These are phyloP conservation scores for Cardamine chenopodiifolia DNA, from an alignment of 345 rosid genomes.

Conservation along the genomic window DNA sequence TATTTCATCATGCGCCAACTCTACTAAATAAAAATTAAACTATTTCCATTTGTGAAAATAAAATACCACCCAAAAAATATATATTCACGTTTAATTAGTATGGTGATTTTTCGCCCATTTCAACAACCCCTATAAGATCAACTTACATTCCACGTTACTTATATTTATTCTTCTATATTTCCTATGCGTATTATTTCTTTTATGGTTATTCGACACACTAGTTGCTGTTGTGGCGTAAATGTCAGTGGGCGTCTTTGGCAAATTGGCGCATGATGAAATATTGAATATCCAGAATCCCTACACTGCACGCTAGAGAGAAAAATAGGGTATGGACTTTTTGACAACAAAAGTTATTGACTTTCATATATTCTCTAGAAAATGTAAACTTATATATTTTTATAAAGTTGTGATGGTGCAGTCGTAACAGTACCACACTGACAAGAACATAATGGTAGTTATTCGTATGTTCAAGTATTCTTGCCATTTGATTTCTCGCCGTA, in stretches of 20 bases:
- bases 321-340: background rate
- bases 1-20: no score
- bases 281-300: background rate
- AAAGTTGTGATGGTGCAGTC: background rate
- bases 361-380: background rate
- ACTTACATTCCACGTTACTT: background rate
- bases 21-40: background rate
- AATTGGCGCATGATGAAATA: background rate
- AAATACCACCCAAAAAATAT: background rate
- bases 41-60: background rate
- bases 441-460: background rate
- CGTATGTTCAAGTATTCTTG: background rate
- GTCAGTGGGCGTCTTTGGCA: background rate
- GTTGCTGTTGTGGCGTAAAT: background rate
- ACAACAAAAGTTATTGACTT: background rate
- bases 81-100: background rate
- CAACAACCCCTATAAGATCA: background rate
- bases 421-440: background rate
- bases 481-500: background rate
- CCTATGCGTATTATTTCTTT: background rate
- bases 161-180: background rate
- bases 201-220: background rate
- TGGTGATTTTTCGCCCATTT: background rate
- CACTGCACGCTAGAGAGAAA: background rate
- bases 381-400: background rate